These are phyloP conservation scores for Diaporthe nobilis DNA, from an alignment of 2,329 filamentous ascomycete species.

Conservation along the genomic window DNA sequence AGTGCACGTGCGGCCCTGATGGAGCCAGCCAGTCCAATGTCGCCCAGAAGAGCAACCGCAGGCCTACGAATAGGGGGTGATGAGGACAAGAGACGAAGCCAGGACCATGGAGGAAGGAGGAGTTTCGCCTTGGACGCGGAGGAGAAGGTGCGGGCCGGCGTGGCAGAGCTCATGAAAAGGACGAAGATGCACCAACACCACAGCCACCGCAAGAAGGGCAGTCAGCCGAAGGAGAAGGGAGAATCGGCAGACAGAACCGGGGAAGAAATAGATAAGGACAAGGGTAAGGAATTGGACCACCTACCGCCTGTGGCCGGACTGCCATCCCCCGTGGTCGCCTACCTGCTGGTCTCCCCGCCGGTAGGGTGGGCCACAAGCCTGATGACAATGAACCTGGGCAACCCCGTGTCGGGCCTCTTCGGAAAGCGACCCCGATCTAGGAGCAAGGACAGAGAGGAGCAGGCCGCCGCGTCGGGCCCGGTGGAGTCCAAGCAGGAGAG, in stretches of 20 bases:
- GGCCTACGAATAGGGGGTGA: slow-evolving; percentile 66
- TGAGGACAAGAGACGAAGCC: slow-evolving; percentile 59
- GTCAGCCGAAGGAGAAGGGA: slow-evolving; percentile 8
- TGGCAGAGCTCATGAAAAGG: slow-evolving; percentile 63
- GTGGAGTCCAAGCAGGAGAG: slow-evolving; percentile 48
- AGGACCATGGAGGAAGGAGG: slow-evolving; percentile 51
- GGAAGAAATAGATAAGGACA: slow-evolving; percentile 45
- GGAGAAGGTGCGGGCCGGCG: slow-evolving; percentile 61
- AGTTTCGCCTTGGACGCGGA: slow-evolving; percentile 58
- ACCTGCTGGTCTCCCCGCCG: slow-evolving; percentile 78
- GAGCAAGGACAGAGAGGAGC: slow-evolving; percentile 25
- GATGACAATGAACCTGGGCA: slow-evolving; percentile 70
- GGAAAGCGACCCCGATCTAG: slow-evolving; percentile 36
- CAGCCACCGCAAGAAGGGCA: slow-evolving; percentile 27
- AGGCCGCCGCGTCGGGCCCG: background rate
- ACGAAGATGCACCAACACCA: slow-evolving; percentile 51
- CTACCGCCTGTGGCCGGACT: slow-evolving; percentile 53
- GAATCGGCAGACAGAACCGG: background rate
- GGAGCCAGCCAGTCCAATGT: slow-evolving; percentile 47
- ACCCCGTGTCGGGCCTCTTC: slow-evolving; percentile 45
- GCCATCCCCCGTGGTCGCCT: slow-evolving; percentile 60
- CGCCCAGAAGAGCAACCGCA: slow-evolving; percentile 45
- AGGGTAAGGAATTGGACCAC: slow-evolving; percentile 45
- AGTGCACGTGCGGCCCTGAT: slow-evolving; percentile 52
- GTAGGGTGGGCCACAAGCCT: slow-evolving; percentile 72